Conservation (phyloP, 768 basidiomycete genomes). For the Leccinum subgranulosum region DNA sequence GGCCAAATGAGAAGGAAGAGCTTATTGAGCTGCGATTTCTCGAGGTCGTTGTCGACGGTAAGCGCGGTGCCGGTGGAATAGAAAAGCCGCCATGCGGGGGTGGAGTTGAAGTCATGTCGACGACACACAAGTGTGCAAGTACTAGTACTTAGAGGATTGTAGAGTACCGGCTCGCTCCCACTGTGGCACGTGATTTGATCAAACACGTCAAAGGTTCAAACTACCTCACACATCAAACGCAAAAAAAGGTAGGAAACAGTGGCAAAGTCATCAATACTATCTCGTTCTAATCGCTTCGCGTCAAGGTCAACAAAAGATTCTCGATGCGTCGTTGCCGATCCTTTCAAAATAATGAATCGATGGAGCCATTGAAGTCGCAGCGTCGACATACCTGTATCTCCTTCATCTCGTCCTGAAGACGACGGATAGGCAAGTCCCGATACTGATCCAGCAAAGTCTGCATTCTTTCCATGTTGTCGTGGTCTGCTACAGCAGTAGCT, state of each 20-base stretch:
- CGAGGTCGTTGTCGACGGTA: conserved; percentile 52
- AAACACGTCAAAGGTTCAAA: not conserved
- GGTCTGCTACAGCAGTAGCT: conserved; percentile 23
- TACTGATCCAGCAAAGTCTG: conserved; percentile 65
- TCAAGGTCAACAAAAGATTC: conserved; percentile 63
- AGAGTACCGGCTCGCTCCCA: no score
- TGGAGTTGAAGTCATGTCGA: conserved; percentile 42
- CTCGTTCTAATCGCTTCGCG: conserved; percentile 57
- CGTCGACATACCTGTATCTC: conserved; percentile 62
- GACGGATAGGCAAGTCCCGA: conserved; percentile 58
- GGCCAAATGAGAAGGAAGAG: conserved; percentile 82
- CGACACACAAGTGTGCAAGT: not conserved
- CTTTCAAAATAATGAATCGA: conserved; percentile 28
- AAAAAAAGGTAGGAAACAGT: not conserved
- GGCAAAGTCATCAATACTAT: not conserved
- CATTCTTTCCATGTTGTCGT: conserved; percentile 45
- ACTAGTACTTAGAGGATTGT: no score
- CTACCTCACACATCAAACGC: no score
- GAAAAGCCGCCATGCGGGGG: conserved; percentile 43
- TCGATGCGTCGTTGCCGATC: conserved; percentile 80
- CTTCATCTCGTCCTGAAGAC: conserved; percentile 76
- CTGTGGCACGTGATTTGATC: no score
- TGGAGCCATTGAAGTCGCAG: not conserved
- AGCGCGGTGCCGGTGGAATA: conserved; percentile 46
- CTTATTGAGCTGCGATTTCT: conserved; percentile 68